Percentiles rank a stretch among this genome's conserved stretches.
Evolutionary conservation across 73 alveolate species (phyloP).

Genomic region (Paramecium sexaurelia): DNA sequence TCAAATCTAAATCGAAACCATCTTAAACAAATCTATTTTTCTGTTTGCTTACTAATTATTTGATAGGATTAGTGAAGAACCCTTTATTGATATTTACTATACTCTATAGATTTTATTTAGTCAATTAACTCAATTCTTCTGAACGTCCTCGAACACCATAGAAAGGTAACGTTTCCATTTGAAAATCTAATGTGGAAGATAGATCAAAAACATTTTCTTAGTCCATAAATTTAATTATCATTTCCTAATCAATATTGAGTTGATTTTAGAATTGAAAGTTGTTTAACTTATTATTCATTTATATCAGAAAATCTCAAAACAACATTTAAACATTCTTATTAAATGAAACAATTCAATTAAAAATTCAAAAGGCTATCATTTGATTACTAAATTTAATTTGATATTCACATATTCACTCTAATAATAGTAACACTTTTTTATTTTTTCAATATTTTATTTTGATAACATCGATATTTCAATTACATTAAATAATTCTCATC

Average conservation of each 20-base stretch:
- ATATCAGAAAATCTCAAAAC: too few species aligned
- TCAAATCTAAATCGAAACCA: conserved; percentile 87
- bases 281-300: too few species aligned
- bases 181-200: not conserved
- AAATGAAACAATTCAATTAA: not conserved
- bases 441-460: not conserved
- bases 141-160: not conserved
- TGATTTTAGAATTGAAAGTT: too few species aligned
- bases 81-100: not conserved
- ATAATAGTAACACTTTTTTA: not conserved
- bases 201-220: not conserved
- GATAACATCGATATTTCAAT: too few species aligned
- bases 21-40: conserved; percentile 81
- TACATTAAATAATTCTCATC: too few species aligned
- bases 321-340: not conserved
- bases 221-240: not conserved
- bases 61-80: conserved; percentile 58
- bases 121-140: not conserved
- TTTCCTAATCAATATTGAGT: not conserved
- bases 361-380: not conserved
- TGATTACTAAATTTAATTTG: not conserved
- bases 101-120: not conserved
- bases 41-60: conserved; percentile 77
- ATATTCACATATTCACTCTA: not conserved
- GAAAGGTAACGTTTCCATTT: not conserved